Percentiles rank a stretch among this genome's conserved stretches.
Evolutionary conservation across 2,329 filamentous ascomycete genomes (phyloP).

Genomic region (Fusarium temperatum): DNA sequence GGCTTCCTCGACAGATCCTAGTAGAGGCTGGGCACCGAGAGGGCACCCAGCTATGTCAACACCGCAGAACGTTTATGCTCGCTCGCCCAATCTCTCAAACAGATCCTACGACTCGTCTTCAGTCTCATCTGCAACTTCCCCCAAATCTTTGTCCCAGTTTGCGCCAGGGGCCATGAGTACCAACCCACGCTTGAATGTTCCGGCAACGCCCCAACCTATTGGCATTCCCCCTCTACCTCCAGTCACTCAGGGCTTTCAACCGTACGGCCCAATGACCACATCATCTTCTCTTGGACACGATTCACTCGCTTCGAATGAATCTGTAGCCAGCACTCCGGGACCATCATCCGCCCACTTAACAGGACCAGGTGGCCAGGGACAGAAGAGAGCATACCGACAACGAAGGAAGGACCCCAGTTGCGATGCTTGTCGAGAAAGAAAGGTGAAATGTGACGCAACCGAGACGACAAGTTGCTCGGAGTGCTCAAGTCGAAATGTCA

Average conservation of each 20-base stretch:
- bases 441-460: slow-evolving; percentile 92
- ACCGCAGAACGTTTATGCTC: slow-evolving; percentile 64
- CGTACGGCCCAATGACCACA: slow-evolving; percentile 61
- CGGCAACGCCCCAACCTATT: slow-evolving; percentile 61
- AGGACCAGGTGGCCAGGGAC: slow-evolving; percentile 66
- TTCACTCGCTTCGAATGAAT: slow-evolving; percentile 67
- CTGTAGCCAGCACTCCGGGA: slow-evolving; percentile 64
- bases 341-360: slow-evolving; percentile 46
- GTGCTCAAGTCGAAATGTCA: slow-evolving; percentile 94
- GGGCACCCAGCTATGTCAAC: slow-evolving; percentile 58
- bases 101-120: slow-evolving; percentile 72
- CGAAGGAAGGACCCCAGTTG: slow-evolving; percentile 96
- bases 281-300: slow-evolving; percentile 65
- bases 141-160: slow-evolving; percentile 63
- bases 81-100: slow-evolving; percentile 69
- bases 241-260: slow-evolving; percentile 59
- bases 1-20: slow-evolving; percentile 17
- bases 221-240: slow-evolving; percentile 62
- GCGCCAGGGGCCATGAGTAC: slow-evolving; percentile 61
- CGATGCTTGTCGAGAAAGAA: slow-evolving; percentile 90
- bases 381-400: slow-evolving; percentile 95
- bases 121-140: slow-evolving; percentile 69
- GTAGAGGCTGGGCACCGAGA: slow-evolving; percentile 28
- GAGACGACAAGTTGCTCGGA: slow-evolving; percentile 97
- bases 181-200: slow-evolving; percentile 59